Conservation (phyloP, 148 eudicot genomes). For the Talinum fruticosum region DNA sequence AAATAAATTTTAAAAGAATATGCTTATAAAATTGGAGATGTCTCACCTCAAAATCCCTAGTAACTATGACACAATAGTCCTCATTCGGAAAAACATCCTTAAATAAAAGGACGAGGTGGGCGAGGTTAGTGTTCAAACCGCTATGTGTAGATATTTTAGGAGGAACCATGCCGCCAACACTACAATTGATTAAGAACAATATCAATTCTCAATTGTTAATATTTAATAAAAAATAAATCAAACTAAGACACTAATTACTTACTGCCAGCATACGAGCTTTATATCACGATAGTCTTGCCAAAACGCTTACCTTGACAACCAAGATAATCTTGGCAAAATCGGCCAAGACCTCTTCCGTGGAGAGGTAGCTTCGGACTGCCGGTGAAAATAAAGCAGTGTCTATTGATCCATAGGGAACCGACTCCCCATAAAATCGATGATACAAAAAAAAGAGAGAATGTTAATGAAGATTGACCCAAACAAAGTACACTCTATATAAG, state of each 20-base stretch:
- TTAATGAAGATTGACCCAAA: no score
- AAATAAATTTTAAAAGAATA: no score
- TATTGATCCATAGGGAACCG: not conserved
- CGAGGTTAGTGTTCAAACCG: not conserved
- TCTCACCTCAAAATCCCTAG: slow-evolving; percentile 6
- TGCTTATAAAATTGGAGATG: no score
- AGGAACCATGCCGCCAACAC: slow-evolving; percentile 13
- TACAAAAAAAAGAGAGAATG: not conserved
- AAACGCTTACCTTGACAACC: not conserved
- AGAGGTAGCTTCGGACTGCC: not conserved
- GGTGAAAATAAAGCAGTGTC: not conserved
- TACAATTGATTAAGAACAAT: not conserved
- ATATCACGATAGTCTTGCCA: not conserved
- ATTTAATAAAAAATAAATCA: no score
- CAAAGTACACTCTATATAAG: no score
- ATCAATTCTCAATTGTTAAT: not conserved
- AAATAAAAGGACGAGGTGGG: not conserved
- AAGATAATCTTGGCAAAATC: not conserved
- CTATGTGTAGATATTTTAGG: slow-evolving; percentile 5
- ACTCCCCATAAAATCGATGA: not conserved
- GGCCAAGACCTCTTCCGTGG: not conserved
- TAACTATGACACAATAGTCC: not conserved
- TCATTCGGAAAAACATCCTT: not conserved
- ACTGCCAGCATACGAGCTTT: slow-evolving; percentile 2
- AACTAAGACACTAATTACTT: not conserved